Conservation (phyloP, 2,329 filamentous ascomycete species). For the Botryotinia calthae region DNA sequence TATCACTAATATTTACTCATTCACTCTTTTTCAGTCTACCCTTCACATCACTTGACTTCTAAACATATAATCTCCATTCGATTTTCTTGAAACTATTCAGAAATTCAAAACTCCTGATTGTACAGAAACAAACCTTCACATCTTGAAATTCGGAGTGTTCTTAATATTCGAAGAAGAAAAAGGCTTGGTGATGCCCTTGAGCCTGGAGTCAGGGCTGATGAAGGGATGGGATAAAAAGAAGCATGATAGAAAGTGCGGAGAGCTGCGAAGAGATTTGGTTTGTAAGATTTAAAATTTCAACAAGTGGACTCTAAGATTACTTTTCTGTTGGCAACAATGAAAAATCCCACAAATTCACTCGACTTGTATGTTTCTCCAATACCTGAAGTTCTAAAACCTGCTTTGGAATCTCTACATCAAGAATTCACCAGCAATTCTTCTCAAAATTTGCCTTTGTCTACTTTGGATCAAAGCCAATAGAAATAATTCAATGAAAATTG, state of each 20-base stretch:
- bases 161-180: neutral
- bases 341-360: neutral
- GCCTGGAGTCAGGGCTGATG: neutral
- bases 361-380: neutral
- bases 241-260: neutral
- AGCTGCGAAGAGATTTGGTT: neutral
- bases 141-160: neutral
- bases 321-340: neutral
- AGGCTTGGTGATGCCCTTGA: neutral
- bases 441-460: neutral
- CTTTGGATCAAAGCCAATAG: neutral
- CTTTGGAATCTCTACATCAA: neutral
- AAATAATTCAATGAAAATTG: neutral
- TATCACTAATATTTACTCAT: too few species aligned
- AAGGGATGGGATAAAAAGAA: neutral
- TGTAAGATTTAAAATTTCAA: neutral
- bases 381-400: neutral
- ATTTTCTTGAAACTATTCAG: neutral
- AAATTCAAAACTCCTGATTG: neutral
- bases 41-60: neutral
- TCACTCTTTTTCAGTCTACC: neutral
- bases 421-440: neutral
- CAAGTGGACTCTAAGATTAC: neutral
- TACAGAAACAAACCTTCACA: neutral
- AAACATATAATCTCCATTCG: too few species aligned